Conservation (phyloP, 208 protist species). For the Trypanosoma melophagium region DNA sequence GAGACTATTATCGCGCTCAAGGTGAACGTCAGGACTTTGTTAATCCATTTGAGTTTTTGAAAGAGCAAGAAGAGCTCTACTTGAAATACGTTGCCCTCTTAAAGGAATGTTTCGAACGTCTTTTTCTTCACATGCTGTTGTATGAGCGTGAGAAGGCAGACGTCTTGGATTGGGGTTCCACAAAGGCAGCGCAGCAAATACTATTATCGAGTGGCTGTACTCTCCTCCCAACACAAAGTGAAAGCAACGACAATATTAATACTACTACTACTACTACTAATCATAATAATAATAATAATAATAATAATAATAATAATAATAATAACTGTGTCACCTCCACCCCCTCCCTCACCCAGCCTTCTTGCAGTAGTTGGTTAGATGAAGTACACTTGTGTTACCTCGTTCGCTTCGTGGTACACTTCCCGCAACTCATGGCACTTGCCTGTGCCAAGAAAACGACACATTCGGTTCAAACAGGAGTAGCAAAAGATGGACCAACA, state of each 20-base stretch:
- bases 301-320: not conserved
- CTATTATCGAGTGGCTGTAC: no score
- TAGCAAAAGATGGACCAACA: not conserved
- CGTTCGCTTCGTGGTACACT: constrained; percentile 79
- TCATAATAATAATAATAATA: not conserved
- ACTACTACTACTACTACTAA: not conserved
- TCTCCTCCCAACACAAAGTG: no score
- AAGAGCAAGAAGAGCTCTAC: constrained; percentile 72
- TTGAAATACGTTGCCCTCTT: constrained; percentile 48
- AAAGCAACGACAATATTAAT: no score
- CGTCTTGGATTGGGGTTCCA: constrained; percentile 47
- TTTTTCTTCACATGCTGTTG: constrained; percentile 56
- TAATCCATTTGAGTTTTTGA: constrained; percentile 62
- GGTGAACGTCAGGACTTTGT: constrained; percentile 56
- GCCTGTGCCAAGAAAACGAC: constrained; percentile 46
- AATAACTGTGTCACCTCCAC: not conserved
- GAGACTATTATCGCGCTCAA: constrained; percentile 42
- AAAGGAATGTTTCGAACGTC: constrained; percentile 47
- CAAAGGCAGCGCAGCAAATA: constrained; percentile 11
- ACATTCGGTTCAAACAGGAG: not conserved
- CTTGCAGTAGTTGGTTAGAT: constrained; percentile 35
- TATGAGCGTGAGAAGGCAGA: constrained; percentile 76
- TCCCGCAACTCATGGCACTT: constrained; percentile 76
- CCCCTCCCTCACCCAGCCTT: no score
- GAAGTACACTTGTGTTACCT: constrained; percentile 70